These are phyloP conservation scores for Blastomyces parvus DNA, from an alignment of 2,329 filamentous ascomycete species.

Conservation along the genomic window DNA sequence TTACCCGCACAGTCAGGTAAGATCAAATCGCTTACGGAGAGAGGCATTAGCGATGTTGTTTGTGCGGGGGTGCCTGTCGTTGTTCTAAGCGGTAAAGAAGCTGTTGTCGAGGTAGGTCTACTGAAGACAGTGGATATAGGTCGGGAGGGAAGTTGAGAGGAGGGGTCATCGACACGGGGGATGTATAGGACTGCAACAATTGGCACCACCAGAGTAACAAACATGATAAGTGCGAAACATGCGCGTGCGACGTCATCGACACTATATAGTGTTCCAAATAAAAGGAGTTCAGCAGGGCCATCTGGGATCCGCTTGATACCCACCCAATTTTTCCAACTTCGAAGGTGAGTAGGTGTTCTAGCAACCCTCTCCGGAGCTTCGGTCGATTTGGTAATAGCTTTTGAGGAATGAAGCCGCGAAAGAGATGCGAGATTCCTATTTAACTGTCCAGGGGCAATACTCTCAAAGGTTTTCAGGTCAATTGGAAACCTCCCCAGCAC, in stretches of 20 bases:
- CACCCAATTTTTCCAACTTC: background rate
- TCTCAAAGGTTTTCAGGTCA: constrained; percentile 40
- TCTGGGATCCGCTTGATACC: background rate
- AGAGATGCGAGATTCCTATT: constrained; percentile 40
- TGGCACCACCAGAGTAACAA: background rate
- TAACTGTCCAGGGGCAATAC: constrained; percentile 38
- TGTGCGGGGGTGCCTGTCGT: constrained; percentile 17
- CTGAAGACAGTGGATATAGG: background rate
- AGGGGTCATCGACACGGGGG: too few relatives aligned
- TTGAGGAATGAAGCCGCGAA: constrained; percentile 20
- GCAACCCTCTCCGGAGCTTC: background rate
- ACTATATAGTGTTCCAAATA: background rate
- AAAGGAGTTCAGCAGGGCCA: background rate
- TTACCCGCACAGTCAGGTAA: constrained; percentile 14
- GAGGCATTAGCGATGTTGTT: constrained; percentile 23
- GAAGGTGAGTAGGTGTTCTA: background rate
- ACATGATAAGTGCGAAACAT: background rate
- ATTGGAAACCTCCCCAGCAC: constrained; percentile 36
- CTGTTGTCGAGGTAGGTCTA: background rate
- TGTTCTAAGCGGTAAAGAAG: constrained; percentile 6
- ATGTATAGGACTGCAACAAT: too few relatives aligned
- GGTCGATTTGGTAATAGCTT: background rate
- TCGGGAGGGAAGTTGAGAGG: background rate
- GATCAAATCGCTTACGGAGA: constrained; percentile 17
- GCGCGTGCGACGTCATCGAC: too few relatives aligned